Evolutionary conservation across 371 early-diverging fungal genomes (phyloP).

Genomic region (Polyrhizophydium stewartii): DNA sequence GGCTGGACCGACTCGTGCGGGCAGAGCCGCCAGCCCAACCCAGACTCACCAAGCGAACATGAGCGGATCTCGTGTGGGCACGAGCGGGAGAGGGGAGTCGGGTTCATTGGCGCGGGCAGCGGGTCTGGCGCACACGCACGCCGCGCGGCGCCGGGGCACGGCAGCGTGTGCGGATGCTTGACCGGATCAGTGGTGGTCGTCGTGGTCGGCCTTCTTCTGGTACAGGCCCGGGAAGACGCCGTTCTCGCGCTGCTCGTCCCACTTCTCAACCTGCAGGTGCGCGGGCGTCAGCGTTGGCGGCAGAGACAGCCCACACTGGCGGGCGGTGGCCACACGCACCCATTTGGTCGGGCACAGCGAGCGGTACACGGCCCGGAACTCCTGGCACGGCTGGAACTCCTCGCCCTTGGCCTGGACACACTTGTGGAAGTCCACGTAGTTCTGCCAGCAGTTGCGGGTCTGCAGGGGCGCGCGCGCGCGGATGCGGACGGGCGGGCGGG

Average conservation of each 20-base stretch:
- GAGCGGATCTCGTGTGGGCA: too few species aligned
- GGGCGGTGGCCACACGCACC: slow-evolving; percentile 52
- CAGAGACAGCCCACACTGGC: not conserved
- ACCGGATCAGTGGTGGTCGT: too few species aligned
- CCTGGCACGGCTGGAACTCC: slow-evolving; percentile 82
- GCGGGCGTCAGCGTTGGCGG: not conserved
- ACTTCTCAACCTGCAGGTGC: slow-evolving; percentile 63
- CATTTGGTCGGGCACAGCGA: slow-evolving; percentile 84
- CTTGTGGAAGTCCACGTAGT: slow-evolving; percentile 91
- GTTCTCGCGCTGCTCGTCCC: slow-evolving; percentile 81
- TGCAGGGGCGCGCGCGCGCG: slow-evolving; percentile 7
- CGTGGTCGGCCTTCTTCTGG: too few species aligned
- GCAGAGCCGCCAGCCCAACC: too few species aligned
- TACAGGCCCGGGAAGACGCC: slow-evolving; percentile 67
- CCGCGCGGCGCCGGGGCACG: too few species aligned
- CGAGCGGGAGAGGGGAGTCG: too few species aligned
- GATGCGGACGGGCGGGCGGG: too few species aligned
- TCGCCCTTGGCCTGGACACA: slow-evolving; percentile 73
- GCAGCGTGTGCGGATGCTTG: too few species aligned
- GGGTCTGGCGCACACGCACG: too few species aligned
- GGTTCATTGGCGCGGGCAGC: too few species aligned
- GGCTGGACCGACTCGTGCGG: too few species aligned
- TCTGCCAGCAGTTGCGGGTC: slow-evolving; percentile 78
- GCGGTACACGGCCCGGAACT: slow-evolving; percentile 71
- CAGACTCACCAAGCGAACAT: too few species aligned